Conservation (phyloP, 108 stramenopile genomes). For the Schizochytrium sp. region DNA sequence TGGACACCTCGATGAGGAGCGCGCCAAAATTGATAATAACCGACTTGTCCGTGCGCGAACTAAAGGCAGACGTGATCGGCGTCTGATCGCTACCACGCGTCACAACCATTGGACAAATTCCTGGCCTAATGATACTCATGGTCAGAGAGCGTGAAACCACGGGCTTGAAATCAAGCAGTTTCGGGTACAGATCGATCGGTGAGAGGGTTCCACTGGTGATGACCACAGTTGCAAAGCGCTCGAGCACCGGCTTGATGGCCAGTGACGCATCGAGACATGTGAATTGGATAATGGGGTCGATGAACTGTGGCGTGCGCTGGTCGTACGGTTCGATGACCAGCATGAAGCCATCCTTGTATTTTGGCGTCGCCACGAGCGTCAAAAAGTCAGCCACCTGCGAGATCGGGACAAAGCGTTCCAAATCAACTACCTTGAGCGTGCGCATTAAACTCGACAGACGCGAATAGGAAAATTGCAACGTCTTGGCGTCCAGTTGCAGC, state of each 20-base stretch:
- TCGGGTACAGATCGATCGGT: constrained; percentile 96
- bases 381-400: constrained; percentile 83
- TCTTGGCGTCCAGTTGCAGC: constrained; percentile 83
- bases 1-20: constrained; percentile 78
- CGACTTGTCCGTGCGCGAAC: constrained; percentile 76
- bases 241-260: constrained; percentile 92
- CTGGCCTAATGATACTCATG: constrained; percentile 96
- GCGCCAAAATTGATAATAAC: constrained; percentile 83
- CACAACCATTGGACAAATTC: constrained; percentile 90
- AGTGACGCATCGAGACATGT: constrained; percentile 83
- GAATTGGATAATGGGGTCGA: constrained; percentile 45
- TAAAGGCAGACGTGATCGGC: constrained; percentile 73
- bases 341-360: constrained; percentile 90
- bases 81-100: constrained; percentile 78
- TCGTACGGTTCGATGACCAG: constrained; percentile 84
- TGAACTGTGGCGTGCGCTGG: not conserved
- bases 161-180: constrained; percentile 90
- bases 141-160: constrained; percentile 81
- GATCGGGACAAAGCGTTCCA: constrained; percentile 63
- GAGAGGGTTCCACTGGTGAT: constrained; percentile 96
- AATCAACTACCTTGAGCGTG: constrained; percentile 73
- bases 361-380: constrained; percentile 70
- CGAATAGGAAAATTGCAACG: constrained; percentile 85
- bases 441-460: constrained; percentile 79
- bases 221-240: constrained; percentile 86